These are phyloP conservation scores for Aureobasidium namibiae DNA, from an alignment of 2,329 filamentous ascomycete genomes.

Conservation along the genomic window DNA sequence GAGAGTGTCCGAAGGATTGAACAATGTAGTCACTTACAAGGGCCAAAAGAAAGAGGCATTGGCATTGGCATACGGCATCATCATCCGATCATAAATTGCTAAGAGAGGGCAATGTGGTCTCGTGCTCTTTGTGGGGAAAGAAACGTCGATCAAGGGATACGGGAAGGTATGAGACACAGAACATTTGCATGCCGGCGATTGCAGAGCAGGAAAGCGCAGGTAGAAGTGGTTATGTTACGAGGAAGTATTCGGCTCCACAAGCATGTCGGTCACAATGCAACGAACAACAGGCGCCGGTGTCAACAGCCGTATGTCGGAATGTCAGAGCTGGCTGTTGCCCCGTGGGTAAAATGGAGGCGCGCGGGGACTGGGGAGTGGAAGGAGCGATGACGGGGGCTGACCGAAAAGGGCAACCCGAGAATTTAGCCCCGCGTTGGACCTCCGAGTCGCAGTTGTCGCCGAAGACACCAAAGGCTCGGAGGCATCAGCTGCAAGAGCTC, in stretches of 20 bases:
- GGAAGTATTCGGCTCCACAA: neutral
- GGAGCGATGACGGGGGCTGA: neutral
- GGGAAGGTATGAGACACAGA: neutral
- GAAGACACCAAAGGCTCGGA: neutral
- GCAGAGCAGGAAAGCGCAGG: neutral
- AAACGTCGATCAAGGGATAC: neutral
- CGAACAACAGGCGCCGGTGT: neutral
- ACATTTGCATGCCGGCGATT: neutral
- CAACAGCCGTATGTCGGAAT: neutral
- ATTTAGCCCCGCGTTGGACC: neutral
- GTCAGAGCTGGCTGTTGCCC: neutral
- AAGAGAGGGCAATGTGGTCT: neutral
- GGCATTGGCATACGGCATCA: slow-evolving; percentile 7
- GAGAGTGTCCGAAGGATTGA: neutral
- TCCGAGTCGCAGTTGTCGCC: neutral
- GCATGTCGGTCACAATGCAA: neutral
- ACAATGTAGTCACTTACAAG: neutral
- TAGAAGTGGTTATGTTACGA: neutral
- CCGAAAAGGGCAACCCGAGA: neutral
- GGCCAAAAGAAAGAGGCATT: neutral
- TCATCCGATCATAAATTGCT: neutral
- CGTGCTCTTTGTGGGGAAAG: slow-evolving; percentile 4
- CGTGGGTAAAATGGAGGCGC: neutral
- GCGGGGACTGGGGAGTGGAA: neutral
- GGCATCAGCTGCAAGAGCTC: neutral